Evolutionary conservation across 305 asterid genomes (phyloP), one percentile per base, ranked within the genome.

Genomic region (Fraxinus sp.): DNA sequence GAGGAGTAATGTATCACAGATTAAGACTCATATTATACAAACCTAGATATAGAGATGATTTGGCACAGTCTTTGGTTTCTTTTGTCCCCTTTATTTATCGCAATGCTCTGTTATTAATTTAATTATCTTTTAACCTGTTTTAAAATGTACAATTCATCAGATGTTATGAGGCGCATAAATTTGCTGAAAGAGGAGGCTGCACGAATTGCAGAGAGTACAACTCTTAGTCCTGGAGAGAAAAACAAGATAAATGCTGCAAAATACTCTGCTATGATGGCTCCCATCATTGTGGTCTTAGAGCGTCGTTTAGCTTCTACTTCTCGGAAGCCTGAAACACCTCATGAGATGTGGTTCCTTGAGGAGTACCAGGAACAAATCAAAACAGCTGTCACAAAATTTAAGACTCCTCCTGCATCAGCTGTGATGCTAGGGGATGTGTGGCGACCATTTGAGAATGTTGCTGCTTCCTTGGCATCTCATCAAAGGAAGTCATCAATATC

Each of bases 181-280:
- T 90, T 97, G 91, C 90, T 97, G 91, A 95, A 91, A 90, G 99
- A 97, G 90, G 98, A 97, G 89, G 94, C 98, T 88, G 90, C 93
- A 78, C 90, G 99, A 86, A 91, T 94, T 89, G 93, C 97, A 33
- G 97, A 90, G 87, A 97, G 92, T 87, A 80, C 84, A 52, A 91
- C 99, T 83, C 93, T 97, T 80, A 93, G 91, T 85, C 94, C 89
- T 66, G 93, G 86, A 74, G 98, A 95, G 90, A 97, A 97, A 94
- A 94, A 84, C 88, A 97, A 95, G 87, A 97, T 97, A 79, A 97
- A 92, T 90, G 96, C 94, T 84, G 98, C 99, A 3, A 97, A 97
- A 86, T 97, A 95, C 90, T 92, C 98, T 3, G 99, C 99, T 82
- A 97, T 97, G 99, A 97, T 95, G 99, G 97, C 99, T 82, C 98